These are phyloP conservation scores for Balakata baccata DNA, from an alignment of 345 rosid genomes.

Conservation along the genomic window DNA sequence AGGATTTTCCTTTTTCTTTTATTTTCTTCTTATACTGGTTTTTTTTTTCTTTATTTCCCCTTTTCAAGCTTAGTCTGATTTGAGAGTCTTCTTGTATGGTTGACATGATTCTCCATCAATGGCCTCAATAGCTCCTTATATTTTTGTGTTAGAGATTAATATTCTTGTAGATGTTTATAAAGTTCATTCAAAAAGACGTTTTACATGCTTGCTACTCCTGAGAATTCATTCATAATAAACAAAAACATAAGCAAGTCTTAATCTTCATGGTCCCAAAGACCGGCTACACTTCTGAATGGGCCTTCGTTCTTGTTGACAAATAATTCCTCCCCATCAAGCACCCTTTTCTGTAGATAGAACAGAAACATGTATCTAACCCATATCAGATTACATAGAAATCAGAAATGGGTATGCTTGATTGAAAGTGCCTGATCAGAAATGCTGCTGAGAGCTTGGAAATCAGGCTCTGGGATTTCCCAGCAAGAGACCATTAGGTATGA, in stretches of 20 bases:
- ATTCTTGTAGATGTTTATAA: too few relatives aligned
- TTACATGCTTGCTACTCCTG: too few relatives aligned
- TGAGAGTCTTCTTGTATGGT: not conserved
- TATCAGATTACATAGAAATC: not conserved
- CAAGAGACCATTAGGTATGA: slow-evolving; percentile 45
- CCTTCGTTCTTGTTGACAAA: slow-evolving; percentile 42
- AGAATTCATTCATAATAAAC: too few relatives aligned
- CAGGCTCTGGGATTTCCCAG: slow-evolving; percentile 46
- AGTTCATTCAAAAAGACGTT: too few relatives aligned
- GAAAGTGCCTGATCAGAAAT: slow-evolving; percentile 33
- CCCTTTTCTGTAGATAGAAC: slow-evolving; percentile 35
- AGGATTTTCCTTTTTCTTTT: not conserved
- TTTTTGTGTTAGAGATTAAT: too few relatives aligned
- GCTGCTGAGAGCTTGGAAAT: slow-evolving; percentile 45
- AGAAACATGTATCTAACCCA: too few relatives aligned
- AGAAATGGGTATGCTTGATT: too few relatives aligned
- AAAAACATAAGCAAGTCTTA: slow-evolving; percentile 3
- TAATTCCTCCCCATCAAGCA: slow-evolving; percentile 43
- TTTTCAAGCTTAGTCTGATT: not conserved
- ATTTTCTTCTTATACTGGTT: not conserved
- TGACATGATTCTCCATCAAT: not conserved
- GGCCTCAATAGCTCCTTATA: too few relatives aligned
- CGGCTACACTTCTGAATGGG: slow-evolving; percentile 48
- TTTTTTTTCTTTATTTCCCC: not conserved
- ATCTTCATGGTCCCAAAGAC: slow-evolving; percentile 57